Base-by-base conservation (phyloP, 768 basidiomycete genomes). In the Pleurotus sapidus region DNA sequence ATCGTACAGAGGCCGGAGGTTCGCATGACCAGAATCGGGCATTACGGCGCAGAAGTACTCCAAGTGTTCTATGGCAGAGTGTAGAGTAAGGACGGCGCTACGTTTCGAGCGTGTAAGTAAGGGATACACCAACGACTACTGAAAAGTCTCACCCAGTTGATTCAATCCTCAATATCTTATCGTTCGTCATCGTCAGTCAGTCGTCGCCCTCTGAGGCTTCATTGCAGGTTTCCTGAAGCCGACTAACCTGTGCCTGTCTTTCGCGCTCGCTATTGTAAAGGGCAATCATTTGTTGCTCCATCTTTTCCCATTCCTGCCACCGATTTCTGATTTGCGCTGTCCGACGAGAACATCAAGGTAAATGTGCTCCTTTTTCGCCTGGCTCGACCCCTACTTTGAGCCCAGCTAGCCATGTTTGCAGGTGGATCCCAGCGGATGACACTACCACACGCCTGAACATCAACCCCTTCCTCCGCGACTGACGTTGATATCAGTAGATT, bases 391-490 rank as follows among this genome's bases (percentile, higher is more conserved):
- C 91, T 75, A 61, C 89, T 91, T 69, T 95, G 93, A 1, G 85
- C 82, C 87, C 91, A 94, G 49, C 88, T 88, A 17, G 82, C 87
- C 83, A 91, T 91, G 65, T 91, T 93, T 17, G 73, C 72, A 0
- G 90, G 84, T 0, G 75, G 74, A 62, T 95, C 89, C 81, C 91
- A 94, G 12, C 92, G 84, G 48, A 93, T 83, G 57, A 94, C 91
- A 55, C 85, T 84, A 8, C 89, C 86, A 65, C 91, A 94, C 3
- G 87, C 87, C 64, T 85, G 88, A 46, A 88, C 91, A 63, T 95
- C 92, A 30, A 94, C 78, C 0, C 91, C 93, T 67, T 94, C 93
- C 64, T 95, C 93, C 0, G 92, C 92, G 2, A 94, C 91, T 1
- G 87, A 74, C 0, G 92, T 92, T 1, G 88, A 84, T 3, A 93